Percentiles rank a stretch among this genome's conserved stretches.
phyloP scores from a whole-genome alignment of 2,329 filamentous ascomycete genomes.

The Leptosphaerulina australis region DNA sequence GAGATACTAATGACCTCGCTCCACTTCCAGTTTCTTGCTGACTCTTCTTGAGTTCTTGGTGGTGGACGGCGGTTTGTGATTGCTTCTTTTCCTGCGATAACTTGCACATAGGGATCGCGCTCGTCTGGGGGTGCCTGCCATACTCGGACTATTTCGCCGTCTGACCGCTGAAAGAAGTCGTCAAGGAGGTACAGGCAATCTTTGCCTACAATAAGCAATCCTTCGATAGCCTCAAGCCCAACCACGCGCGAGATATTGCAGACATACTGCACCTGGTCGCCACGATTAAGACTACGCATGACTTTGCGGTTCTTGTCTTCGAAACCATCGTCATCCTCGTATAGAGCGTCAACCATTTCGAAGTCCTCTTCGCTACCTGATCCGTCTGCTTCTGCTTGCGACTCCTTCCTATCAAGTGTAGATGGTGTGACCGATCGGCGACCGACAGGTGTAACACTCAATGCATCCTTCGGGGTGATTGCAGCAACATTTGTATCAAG shows the following conservation, averaged over 20 bases:
- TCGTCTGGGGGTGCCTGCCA: conserved; percentile 93
- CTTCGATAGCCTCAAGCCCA: conserved; percentile 90
- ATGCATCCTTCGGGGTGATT: conserved; percentile 37
- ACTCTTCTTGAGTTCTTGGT: conserved; percentile 59
- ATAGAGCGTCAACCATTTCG: conserved; percentile 92
- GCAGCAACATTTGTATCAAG: conserved; percentile 53
- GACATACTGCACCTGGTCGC: conserved; percentile 89
- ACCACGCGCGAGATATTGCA: conserved; percentile 96
- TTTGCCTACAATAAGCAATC: conserved; percentile 90
- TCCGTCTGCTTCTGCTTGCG: conserved; percentile 41
- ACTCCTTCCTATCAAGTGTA: conserved; percentile 22
- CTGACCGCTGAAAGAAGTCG: conserved; percentile 91
- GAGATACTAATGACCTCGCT: conserved; percentile 92
- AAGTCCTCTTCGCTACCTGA: conserved; percentile 81
- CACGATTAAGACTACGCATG: conserved; percentile 88
- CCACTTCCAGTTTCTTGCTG: conserved; percentile 93
- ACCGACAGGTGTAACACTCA: conserved; percentile 39
- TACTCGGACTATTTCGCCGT: conserved; percentile 96
- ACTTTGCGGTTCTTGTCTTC: conserved; percentile 99
- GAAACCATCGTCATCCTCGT: conserved; percentile 81
- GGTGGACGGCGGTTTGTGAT: conserved; percentile 53
- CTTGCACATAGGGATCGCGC: conserved; percentile 91
- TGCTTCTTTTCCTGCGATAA: conserved; percentile 81
- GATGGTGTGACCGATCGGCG: conserved; percentile 29
- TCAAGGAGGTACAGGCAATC: conserved; percentile 93